Conservation (phyloP, 2,329 filamentous ascomycete species). For the Sporothrix globosa region DNA sequence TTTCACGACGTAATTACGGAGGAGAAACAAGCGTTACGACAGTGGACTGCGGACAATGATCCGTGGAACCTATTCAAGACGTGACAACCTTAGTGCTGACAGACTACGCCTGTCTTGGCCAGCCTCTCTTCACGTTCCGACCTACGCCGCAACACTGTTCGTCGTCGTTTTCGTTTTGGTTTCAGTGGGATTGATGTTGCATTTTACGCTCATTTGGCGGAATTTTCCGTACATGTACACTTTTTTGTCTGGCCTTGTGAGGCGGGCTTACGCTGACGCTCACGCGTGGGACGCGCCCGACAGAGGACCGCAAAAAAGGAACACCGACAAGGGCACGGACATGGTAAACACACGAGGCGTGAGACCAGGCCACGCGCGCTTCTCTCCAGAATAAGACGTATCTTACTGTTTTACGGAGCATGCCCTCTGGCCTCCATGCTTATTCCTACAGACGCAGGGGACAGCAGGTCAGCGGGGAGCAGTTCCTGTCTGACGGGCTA, state of each 20-base stretch:
- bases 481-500: neutral
- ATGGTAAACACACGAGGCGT: neutral
- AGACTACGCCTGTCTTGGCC: neutral
- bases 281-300: neutral
- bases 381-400: too few relatives aligned
- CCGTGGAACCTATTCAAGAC: neutral
- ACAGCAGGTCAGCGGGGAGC: neutral
- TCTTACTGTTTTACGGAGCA: too few relatives aligned
- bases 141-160: too few relatives aligned
- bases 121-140: too few relatives aligned
- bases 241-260: conserved; percentile 7
- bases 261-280: neutral
- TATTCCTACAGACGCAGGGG: neutral
- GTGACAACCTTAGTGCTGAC: conserved; percentile 18
- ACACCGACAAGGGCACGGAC: neutral
- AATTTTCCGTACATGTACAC: too few relatives aligned
- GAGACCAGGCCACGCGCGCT: too few relatives aligned
- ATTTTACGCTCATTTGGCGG: neutral
- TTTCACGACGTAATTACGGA: too few relatives aligned
- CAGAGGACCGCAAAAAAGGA: neutral
- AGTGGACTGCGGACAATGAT: neutral
- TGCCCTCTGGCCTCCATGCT: too few relatives aligned
- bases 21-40: neutral
- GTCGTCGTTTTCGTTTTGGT: neutral
- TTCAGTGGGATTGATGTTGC: neutral